A percentile compares a stretch with the other conserved stretches of the same genome.
phyloP scores from a whole-genome alignment of 345 rosid species.

The Populus alba region DNA sequence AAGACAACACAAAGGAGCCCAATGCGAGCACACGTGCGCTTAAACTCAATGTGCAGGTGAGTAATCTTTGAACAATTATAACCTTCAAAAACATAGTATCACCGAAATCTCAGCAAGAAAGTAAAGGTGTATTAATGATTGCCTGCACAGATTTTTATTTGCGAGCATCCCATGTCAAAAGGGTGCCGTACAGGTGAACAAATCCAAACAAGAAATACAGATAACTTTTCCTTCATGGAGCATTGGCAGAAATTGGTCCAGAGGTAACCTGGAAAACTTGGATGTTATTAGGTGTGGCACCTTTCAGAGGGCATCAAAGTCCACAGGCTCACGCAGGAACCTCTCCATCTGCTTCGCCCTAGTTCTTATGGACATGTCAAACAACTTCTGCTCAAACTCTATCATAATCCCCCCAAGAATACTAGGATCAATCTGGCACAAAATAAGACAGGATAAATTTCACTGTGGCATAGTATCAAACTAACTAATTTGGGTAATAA shows the following conservation, averaged over 20 bases:
- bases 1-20: too few species aligned
- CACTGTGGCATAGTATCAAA: not conserved
- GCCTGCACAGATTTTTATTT: slow-evolving; percentile 16
- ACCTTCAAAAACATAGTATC: not conserved
- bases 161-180: slow-evolving; percentile 1
- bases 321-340: slow-evolving; percentile 69
- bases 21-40: too few species aligned
- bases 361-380: slow-evolving; percentile 92
- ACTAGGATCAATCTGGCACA: slow-evolving; percentile 75
- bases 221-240: not conserved
- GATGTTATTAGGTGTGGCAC: not conserved
- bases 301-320: slow-evolving; percentile 15
- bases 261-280: not conserved
- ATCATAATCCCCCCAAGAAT: slow-evolving; percentile 89
- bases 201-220: slow-evolving; percentile 5
- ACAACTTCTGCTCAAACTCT: slow-evolving; percentile 81
- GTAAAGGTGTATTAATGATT: not conserved
- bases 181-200: not conserved
- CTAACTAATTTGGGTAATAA: not conserved
- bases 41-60: not conserved
- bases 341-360: slow-evolving; percentile 95
- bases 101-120: slow-evolving; percentile 7
- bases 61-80: not conserved
- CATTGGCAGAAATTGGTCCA: not conserved
- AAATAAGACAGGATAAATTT: not conserved